Evolutionary conservation across 1,284 basidiomycete genomes (phyloP).

Genomic region (Boletellus deceptivus): DNA sequence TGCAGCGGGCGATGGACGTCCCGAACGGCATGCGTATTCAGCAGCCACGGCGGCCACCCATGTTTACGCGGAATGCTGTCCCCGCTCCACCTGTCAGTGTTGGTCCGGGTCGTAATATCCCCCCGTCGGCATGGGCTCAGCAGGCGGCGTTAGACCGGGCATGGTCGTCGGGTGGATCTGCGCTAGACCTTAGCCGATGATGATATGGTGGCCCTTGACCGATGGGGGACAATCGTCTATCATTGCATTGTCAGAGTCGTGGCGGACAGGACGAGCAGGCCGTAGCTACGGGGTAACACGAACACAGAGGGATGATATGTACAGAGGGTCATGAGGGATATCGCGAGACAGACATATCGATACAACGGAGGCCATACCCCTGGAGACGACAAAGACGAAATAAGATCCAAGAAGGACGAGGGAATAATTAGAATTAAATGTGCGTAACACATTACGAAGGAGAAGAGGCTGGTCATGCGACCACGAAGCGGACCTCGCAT

Average conservation of each 20-base stretch:
- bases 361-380: conserved; percentile 19
- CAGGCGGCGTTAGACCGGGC: conserved; percentile 35
- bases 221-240: conserved; percentile 12
- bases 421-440: conserved; percentile 34
- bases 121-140: conserved; percentile 32
- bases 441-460: conserved; percentile 32
- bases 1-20: conserved; percentile 49
- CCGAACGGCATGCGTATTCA: conserved; percentile 48
- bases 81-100: conserved; percentile 37
- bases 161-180: conserved; percentile 37
- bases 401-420: not conserved
- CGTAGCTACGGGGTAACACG: not conserved
- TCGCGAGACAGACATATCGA: conserved; percentile 26
- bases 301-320: not conserved
- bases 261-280: too few relatives aligned
- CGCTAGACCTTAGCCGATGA: conserved; percentile 40
- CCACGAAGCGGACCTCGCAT: conserved; percentile 36
- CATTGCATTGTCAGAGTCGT: conserved; percentile 4
- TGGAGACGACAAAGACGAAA: not conserved
- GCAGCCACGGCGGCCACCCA: conserved; percentile 45
- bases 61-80: conserved; percentile 39
- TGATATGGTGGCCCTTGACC: not conserved
- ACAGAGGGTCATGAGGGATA: conserved; percentile 14
- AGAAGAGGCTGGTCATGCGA: conserved; percentile 22
- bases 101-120: conserved; percentile 25